A percentile compares a stretch with the other conserved stretches of the same genome.
Conservation (phyloP, 2,329 filamentous ascomycete species). For the Chaetomiaceae sp. region DNA sequence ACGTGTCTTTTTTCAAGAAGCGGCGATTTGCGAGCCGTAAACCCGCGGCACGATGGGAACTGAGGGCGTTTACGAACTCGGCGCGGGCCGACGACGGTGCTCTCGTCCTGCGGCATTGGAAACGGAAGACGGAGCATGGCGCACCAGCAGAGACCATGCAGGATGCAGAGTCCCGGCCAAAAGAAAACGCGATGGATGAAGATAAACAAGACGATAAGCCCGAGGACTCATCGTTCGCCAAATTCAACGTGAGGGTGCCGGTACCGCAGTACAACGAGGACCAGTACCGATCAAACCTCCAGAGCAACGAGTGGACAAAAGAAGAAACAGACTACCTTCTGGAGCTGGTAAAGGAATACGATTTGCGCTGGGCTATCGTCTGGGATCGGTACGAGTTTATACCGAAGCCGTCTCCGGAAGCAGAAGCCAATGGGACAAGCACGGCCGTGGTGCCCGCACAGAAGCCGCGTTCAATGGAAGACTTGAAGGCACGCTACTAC, state of each 20-base stretch:
- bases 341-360: slow-evolving; percentile 67
- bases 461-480: slow-evolving; percentile 70
- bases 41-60: slow-evolving; percentile 59
- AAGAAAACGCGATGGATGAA: slow-evolving; percentile 30
- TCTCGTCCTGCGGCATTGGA: slow-evolving; percentile 76
- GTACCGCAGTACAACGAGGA: slow-evolving; percentile 81
- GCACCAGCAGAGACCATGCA: slow-evolving; percentile 34
- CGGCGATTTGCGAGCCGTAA: slow-evolving; percentile 51
- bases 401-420: slow-evolving; percentile 42
- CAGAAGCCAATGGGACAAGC: slow-evolving; percentile 43
- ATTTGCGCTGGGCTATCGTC: slow-evolving; percentile 86
- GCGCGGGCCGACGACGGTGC: slow-evolving; percentile 61
- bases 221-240: slow-evolving; percentile 68
- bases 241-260: slow-evolving; percentile 79
- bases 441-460: slow-evolving; percentile 52
- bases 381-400: slow-evolving; percentile 86
- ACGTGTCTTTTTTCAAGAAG: slow-evolving; percentile 57
- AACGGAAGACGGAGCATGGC: slow-evolving; percentile 52
- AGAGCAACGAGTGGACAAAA: slow-evolving; percentile 76
- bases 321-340: slow-evolving; percentile 94
- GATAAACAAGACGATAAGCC: slow-evolving; percentile 26
- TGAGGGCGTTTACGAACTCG: slow-evolving; percentile 69
- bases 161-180: slow-evolving; percentile 32
- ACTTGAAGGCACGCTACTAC: slow-evolving; percentile 89
- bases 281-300: slow-evolving; percentile 73